Percentiles rank a stretch among this genome's conserved stretches.
phyloP scores from a whole-genome alignment of 208 protist genomes.

The Acanthamoeba sp. region DNA sequence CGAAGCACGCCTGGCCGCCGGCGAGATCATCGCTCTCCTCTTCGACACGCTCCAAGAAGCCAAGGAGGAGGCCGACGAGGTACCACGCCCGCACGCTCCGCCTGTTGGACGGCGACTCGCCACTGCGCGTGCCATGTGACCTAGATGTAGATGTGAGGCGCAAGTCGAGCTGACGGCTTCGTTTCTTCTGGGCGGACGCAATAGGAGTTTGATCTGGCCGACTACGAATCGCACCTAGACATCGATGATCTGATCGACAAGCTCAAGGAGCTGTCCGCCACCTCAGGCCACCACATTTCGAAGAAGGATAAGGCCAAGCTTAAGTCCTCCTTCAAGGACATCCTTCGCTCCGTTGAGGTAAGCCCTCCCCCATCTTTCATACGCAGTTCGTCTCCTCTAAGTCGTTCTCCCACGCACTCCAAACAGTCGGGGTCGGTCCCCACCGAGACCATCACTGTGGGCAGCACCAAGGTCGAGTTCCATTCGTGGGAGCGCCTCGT shows the following conservation, averaged over 20 bases:
- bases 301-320: slow-evolving; percentile 63
- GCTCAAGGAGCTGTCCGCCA: slow-evolving; percentile 1
- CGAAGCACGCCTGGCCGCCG: slow-evolving; percentile 33
- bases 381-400: too few relatives aligned
- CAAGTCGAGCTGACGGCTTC: too few relatives aligned
- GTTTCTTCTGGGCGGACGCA: not conserved
- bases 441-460: slow-evolving; percentile 47
- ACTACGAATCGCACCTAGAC: slow-evolving; percentile 34
- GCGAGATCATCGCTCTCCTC: slow-evolving; percentile 27
- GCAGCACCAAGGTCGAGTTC: slow-evolving; percentile 58
- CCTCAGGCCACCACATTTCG: slow-evolving; percentile 52
- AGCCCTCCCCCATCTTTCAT: not conserved
- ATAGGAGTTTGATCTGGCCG: slow-evolving; percentile 22
- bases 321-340: slow-evolving; percentile 67
- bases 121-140: too few relatives aligned
- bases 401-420: too few relatives aligned
- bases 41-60: slow-evolving; percentile 32
- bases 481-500: slow-evolving; percentile 41
- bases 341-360: slow-evolving; percentile 49
- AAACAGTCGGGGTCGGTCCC: slow-evolving; percentile 57
- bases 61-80: slow-evolving; percentile 22
- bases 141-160: too few relatives aligned
- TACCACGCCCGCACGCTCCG: not conserved
- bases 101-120: not conserved
- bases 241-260: slow-evolving; percentile 52